phyloP scores from a whole-genome alignment of 2,329 filamentous ascomycete genomes.

The Atkinsonella hypoxylon region DNA sequence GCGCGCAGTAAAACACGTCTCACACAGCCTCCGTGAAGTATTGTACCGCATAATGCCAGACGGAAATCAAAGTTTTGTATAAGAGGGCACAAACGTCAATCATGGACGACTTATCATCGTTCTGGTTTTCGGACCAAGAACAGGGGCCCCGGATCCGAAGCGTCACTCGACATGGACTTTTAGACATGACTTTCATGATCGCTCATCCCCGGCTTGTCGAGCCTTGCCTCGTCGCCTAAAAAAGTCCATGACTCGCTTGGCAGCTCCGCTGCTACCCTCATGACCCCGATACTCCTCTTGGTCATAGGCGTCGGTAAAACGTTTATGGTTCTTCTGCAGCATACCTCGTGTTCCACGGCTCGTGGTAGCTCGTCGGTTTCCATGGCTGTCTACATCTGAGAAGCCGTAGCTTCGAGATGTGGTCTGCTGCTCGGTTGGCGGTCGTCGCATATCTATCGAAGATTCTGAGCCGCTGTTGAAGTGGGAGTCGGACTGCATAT shows the following conservation, averaged over 20 bases:
- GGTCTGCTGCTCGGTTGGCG: conserved; percentile 25
- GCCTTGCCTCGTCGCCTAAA: conserved; percentile 80
- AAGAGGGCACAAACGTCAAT: too few species aligned
- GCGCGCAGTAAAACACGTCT: background rate
- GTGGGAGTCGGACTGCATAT: conserved; percentile 32
- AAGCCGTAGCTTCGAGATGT: conserved; percentile 33
- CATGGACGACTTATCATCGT: too few species aligned
- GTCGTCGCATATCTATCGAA: conserved; percentile 36
- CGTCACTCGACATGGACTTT: too few species aligned
- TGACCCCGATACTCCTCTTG: conserved; percentile 54
- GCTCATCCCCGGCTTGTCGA: conserved; percentile 46
- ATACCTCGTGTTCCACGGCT: conserved; percentile 38
- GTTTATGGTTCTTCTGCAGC: conserved; percentile 74
- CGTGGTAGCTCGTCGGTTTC: conserved; percentile 26
- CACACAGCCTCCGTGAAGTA: background rate
- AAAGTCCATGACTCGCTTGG: conserved; percentile 95
- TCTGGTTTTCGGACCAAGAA: too few species aligned
- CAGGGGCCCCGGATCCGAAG: too few species aligned
- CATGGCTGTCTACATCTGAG: conserved; percentile 30
- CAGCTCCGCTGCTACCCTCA: conserved; percentile 74
- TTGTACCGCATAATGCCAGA: too few species aligned
- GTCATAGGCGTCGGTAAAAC: conserved; percentile 84
- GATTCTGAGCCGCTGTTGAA: conserved; percentile 42
- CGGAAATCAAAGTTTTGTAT: too few species aligned
- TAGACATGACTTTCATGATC: conserved; percentile 14